phyloP scores from a whole-genome alignment of 2,329 filamentous ascomycete species.

The Magnaporthiopsis poae region DNA sequence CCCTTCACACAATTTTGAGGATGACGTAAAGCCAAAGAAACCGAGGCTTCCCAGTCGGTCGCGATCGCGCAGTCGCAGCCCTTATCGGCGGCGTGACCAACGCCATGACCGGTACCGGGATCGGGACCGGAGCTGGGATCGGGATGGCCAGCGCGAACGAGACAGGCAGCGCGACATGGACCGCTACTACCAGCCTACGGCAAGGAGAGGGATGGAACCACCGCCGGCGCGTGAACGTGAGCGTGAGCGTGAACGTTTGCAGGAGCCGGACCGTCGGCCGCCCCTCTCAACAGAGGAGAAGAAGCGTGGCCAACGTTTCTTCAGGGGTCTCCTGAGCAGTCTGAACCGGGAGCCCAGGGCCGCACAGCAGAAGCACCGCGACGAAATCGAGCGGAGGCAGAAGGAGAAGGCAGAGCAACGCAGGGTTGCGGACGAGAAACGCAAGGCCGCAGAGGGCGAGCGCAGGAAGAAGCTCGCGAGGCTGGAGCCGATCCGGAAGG shows the following conservation, averaged over 20 bases:
- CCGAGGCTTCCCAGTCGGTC: background rate
- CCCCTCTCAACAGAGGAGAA: constrained; percentile 60
- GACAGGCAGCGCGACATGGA: background rate
- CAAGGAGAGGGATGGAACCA: background rate
- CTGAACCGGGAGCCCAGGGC: constrained; percentile 61
- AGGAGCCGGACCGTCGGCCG: constrained; percentile 18
- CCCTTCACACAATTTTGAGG: background rate
- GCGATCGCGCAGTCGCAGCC: background rate
- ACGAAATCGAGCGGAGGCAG: constrained; percentile 74
- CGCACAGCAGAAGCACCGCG: constrained; percentile 57
- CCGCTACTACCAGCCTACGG: background rate
- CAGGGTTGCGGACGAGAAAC: constrained; percentile 59
- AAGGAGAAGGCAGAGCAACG: constrained; percentile 66
- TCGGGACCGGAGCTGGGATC: background rate
- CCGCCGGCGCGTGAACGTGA: background rate
- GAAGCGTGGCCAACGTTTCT: constrained; percentile 74
- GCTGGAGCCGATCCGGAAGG: constrained; percentile 49
- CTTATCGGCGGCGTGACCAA: background rate
- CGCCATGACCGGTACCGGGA: background rate
- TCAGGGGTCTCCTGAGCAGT: constrained; percentile 70
- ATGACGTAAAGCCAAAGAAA: background rate
- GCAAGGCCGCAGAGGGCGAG: constrained; percentile 42
- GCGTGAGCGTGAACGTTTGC: constrained; percentile 17
- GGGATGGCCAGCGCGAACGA: background rate
- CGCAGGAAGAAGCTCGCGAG: constrained; percentile 45